A percentile compares a stretch with the other conserved stretches of the same genome.
These are phyloP conservation scores for Cardamine chenopodiifolia DNA, from an alignment of 345 rosid species.

Conservation along the genomic window DNA sequence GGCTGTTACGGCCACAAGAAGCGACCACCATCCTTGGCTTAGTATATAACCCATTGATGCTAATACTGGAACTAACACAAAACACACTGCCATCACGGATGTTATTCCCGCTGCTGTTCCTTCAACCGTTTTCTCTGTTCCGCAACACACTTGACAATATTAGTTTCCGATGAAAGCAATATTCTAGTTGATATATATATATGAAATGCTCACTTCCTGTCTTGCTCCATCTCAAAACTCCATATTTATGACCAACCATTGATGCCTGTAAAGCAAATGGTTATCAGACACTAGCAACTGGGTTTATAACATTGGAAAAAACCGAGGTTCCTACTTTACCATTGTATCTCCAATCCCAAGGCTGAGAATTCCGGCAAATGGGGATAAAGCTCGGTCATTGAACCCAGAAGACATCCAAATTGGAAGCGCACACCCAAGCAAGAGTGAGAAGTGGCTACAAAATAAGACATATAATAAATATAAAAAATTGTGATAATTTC, in stretches of 20 bases:
- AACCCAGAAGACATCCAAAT: conserved; percentile 96
- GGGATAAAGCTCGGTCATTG: conserved; percentile 91
- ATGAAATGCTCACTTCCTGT: conserved; percentile 67
- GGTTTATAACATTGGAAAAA: too few species aligned
- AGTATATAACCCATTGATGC: conserved; percentile 85
- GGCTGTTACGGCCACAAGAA: conserved; percentile 70
- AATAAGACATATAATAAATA: conserved; percentile 19
- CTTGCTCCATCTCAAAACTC: conserved; percentile 95
- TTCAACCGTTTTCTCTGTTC: conserved; percentile 89
- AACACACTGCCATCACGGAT: conserved; percentile 81
- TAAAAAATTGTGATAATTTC: neutral
- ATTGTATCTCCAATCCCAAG: conserved; percentile 97
- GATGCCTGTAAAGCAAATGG: conserved; percentile 63
- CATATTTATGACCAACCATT: conserved; percentile 93
- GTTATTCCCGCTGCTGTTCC: conserved; percentile 98
- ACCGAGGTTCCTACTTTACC: conserved; percentile 49
- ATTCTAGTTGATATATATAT: too few species aligned
- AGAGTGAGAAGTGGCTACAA: conserved; percentile 84
- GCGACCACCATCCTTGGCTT: conserved; percentile 86
- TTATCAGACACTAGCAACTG: too few species aligned
- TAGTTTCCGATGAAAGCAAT: conserved; percentile 6
- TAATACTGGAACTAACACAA: conserved; percentile 70
- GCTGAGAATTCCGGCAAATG: conserved; percentile 97
- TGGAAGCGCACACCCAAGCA: conserved; percentile 96
- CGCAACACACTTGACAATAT: neutral